Evolutionary conservation across 176 grass and related monocot genomes (phyloP).

Genomic region (Poa pratensis): DNA sequence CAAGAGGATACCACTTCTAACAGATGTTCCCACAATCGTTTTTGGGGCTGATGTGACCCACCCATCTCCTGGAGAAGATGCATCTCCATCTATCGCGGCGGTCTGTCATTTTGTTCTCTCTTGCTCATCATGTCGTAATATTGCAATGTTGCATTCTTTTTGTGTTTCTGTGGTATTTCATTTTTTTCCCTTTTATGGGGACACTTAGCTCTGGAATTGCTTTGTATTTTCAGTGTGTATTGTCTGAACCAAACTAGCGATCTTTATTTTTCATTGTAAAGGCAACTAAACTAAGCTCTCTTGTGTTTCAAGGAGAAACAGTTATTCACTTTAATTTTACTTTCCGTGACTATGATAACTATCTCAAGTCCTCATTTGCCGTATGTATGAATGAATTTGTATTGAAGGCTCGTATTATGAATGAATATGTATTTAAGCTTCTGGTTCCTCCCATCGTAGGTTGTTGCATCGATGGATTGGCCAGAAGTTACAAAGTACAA

Average conservation of each 20-base stretch:
- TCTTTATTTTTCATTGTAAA: not conserved
- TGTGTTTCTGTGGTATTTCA: not conserved
- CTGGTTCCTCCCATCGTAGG: conserved; percentile 38
- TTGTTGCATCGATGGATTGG: conserved; percentile 94
- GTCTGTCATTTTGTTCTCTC: conserved; percentile 32
- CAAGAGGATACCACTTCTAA: conserved; percentile 56
- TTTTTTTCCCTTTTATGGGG: not conserved
- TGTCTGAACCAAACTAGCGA: not conserved
- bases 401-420: not conserved
- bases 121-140: not conserved
- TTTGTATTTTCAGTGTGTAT: not conserved
- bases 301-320: not conserved
- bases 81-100: conserved; percentile 72
- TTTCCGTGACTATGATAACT: not conserved
- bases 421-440: not conserved
- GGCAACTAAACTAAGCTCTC: not conserved
- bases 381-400: not conserved
- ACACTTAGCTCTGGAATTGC: not conserved
- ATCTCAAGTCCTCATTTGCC: not conserved
- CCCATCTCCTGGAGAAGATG: conserved; percentile 69
- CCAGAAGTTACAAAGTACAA: conserved; percentile 80
- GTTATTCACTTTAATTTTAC: not conserved
- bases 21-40: conserved; percentile 68
- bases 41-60: conserved; percentile 91
- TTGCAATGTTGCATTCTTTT: not conserved